A percentile compares a stretch with the other conserved stretches of the same genome.
Conservation (phyloP, 2,329 filamentous ascomycete species). For the Simplicillium sp. region DNA sequence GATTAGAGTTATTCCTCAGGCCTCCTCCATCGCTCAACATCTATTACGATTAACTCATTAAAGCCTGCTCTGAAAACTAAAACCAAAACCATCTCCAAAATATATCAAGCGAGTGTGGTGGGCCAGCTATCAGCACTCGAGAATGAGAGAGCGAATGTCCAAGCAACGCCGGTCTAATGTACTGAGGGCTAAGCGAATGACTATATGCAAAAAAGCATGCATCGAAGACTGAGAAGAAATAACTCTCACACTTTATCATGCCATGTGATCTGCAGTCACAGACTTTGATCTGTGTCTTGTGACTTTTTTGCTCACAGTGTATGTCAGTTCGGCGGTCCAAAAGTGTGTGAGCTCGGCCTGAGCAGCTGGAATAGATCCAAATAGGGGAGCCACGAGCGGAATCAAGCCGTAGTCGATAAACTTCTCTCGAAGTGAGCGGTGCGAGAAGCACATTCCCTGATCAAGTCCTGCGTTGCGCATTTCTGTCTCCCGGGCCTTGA, state of each 20-base stretch:
- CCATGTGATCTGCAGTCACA: constrained; percentile 32
- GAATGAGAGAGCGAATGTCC: no score
- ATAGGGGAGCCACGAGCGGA: constrained; percentile 58
- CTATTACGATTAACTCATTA: no score
- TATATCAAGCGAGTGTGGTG: no score
- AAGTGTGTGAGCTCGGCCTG: constrained; percentile 62
- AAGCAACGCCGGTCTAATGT: no score
- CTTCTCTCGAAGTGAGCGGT: constrained; percentile 45
- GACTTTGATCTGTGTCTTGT: constrained; percentile 40
- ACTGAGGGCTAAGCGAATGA: no score
- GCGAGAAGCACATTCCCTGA: constrained; percentile 57
- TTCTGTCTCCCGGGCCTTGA: constrained; percentile 51
- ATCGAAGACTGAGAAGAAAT: no score
- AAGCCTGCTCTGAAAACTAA: no score
- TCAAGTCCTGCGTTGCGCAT: constrained; percentile 57
- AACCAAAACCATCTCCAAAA: no score
- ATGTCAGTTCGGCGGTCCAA: constrained; percentile 60
- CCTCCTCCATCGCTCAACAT: no score
- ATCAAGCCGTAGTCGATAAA: constrained; percentile 55
- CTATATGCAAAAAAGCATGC: no score
- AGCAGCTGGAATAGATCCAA: constrained; percentile 56
- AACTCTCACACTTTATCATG: constrained; percentile 17
- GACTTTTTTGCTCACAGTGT: constrained; percentile 64
- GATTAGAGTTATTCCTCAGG: no score
- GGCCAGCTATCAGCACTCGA: no score